These are phyloP conservation scores for Fusarium piperis DNA, from an alignment of 2,329 filamentous ascomycete species.

Conservation along the genomic window DNA sequence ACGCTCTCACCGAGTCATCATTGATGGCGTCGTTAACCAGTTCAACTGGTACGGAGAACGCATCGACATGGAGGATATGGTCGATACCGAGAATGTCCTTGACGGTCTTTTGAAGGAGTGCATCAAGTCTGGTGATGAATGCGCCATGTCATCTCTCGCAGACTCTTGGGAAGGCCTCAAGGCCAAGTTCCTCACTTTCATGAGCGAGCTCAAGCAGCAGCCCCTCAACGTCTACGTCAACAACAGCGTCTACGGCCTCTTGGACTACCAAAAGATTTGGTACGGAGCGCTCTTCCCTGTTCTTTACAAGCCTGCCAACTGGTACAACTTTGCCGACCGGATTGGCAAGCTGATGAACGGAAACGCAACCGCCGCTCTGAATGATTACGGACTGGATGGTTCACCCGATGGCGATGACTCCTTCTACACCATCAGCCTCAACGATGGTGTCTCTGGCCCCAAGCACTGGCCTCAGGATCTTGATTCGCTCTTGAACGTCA, in stretches of 20 bases:
- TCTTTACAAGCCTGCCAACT: slow-evolving; percentile 51
- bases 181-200: slow-evolving; percentile 45
- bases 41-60: slow-evolving; percentile 46
- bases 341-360: slow-evolving; percentile 50
- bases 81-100: slow-evolving; percentile 44
- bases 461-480: slow-evolving; percentile 47
- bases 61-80: slow-evolving; percentile 40
- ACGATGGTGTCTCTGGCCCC: slow-evolving; percentile 41
- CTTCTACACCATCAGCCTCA: slow-evolving; percentile 37
- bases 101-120: slow-evolving; percentile 49
- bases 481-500: slow-evolving; percentile 45
- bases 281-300: slow-evolving; percentile 50
- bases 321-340: slow-evolving; percentile 48
- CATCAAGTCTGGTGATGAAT: slow-evolving; percentile 55
- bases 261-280: slow-evolving; percentile 51
- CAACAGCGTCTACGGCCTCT: slow-evolving; percentile 49
- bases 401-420: slow-evolving; percentile 38
- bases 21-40: slow-evolving; percentile 49
- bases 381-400: slow-evolving; percentile 45
- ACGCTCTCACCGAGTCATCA: slow-evolving; percentile 46
- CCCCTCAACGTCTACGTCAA: slow-evolving; percentile 57
- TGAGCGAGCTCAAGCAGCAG: slow-evolving; percentile 48
- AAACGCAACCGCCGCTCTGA: slow-evolving; percentile 52
- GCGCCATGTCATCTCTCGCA: slow-evolving; percentile 52
- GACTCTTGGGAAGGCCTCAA: slow-evolving; percentile 49